Base-by-base conservation (phyloP, 2,329 filamentous ascomycete species). In the Epichloe typhina region DNA sequence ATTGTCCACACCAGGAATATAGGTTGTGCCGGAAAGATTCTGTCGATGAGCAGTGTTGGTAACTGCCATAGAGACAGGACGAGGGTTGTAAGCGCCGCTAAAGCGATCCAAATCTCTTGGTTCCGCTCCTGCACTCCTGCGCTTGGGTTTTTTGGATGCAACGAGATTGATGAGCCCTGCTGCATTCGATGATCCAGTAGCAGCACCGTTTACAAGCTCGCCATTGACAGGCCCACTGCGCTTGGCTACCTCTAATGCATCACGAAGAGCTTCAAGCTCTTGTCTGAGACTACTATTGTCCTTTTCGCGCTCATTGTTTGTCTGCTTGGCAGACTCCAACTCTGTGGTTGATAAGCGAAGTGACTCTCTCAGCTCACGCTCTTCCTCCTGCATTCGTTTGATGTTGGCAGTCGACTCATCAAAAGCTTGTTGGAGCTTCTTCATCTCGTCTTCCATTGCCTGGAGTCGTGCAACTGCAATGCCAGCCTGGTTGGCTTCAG, bases 401-500 rank as follows among this genome's bases (percentile, higher is more conserved):
- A 95, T 88, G 65, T 90, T 96, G 55, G 82, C 78, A 4, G 85
- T 83, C 54, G 90, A 94, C 64, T 98, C 93, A 52, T 94, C 87
- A 68, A 95, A 94, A 63, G 80, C 93, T 54, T 79, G 73, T 68
- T 96, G 89, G 47, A 97, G 75, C 68, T 88, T 90, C 72, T 83
- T 84, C 86, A 97, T 95, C 63, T 98, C 93, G 59, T 89, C 86
- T 66, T 98, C 93, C 82, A 97, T 87, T 46, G 85, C 88, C 60
- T 86, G 83, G 50, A 98, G 75, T 58, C 88, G 86, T 56, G 93
- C 93, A 49, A 91, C 89, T 2, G 87, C 88, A 61, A 97, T 96
- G 70, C 93, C 93, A 50, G 91, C 93, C 71, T 97, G 91, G 68
- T 98, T 98, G 54, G 93, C 93, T 68, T 98, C 93, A 36, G 85